Base-by-base conservation (phyloP, 2,329 filamentous ascomycete species). In the Fusarium pseudonygamai region DNA sequence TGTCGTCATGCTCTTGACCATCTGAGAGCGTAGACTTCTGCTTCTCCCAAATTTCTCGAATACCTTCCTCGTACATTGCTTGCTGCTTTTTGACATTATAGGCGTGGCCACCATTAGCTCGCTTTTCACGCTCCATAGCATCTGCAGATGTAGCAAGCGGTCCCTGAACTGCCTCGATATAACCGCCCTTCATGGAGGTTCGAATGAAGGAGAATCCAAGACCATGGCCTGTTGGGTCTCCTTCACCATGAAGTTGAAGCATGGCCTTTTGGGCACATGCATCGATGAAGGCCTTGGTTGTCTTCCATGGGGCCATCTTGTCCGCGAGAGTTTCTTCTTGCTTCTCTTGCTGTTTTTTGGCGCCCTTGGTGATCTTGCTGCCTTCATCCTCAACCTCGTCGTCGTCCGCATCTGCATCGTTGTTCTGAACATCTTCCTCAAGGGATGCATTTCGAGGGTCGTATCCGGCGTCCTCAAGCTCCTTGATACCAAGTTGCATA, bases 31-130 rank as follows among this genome's bases (percentile, higher is more conserved):
- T 96, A 20, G 89, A 84, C 81, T 93, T 94, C 81, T 98, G 96
- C 74, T 93, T 91, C 69, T 94, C 92, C 96, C 96, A 99, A 69
- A 98, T 98, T 69, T 93, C 91, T 63, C 92, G 90, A 75, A 99
- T 98, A 28, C 94, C 94, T 60, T 95, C 92, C 75, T 97, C 94
- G 80, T 99, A 99, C 77, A 94, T 93, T 71, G 91, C 92, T 79
- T 98, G 94, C 81, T 99, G 96, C 75, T 93, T 92, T 79, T 96
- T 96, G 69, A 99, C 96, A 73, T 99, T 99, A 85, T 99, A 99
- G 76, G 94, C 95, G 83, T 99, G 96, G 1, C 96, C 96, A 62
- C 95, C 95, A 73, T 96, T 96, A 22, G 93, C 93, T 79, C 95
- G 93, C 72, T 96, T 90, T 80, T 95, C 94, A 70, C 95, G 93